phyloP scores from a whole-genome alignment of 2,329 filamentous ascomycete genomes.

The Trichoderma breve region DNA sequence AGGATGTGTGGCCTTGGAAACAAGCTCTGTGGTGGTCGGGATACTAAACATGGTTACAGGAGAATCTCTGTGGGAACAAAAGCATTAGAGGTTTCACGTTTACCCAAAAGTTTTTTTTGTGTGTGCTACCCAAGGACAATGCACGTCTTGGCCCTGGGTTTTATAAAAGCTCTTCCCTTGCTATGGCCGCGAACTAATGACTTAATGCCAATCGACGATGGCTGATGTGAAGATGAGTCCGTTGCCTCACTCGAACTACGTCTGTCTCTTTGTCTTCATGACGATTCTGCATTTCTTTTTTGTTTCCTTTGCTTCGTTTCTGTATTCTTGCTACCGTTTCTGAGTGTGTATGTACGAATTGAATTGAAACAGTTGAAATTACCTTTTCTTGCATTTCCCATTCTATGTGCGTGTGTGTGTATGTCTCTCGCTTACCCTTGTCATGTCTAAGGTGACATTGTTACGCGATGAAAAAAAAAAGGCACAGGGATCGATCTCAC shows the following conservation, averaged over 20 bases:
- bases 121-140: not conserved
- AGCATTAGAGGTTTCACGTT: slow-evolving; percentile 19
- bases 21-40: slow-evolving; percentile 15
- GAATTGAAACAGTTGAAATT: not conserved
- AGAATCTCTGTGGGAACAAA: slow-evolving; percentile 14
- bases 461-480: not conserved
- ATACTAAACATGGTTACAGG: slow-evolving; percentile 18
- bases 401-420: not conserved
- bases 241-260: not conserved
- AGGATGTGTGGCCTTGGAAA: slow-evolving; percentile 16
- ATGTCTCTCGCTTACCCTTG: slow-evolving; percentile 8
- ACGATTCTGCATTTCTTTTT: not conserved
- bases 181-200: slow-evolving; percentile 17
- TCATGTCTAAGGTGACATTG: not conserved
- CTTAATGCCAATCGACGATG: slow-evolving; percentile 20
- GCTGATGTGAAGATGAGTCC: not conserved
- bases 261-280: not conserved
- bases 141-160: not conserved
- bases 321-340: slow-evolving; percentile 1
- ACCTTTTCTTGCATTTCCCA: not conserved
- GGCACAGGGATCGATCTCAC: not conserved
- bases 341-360: slow-evolving; percentile 12
- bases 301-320: not conserved
- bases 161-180: not conserved
- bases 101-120: slow-evolving; percentile 19